Evolutionary conservation across 176 grass and related monocot genomes (phyloP).

Genomic region (Melocanna baccifera): DNA sequence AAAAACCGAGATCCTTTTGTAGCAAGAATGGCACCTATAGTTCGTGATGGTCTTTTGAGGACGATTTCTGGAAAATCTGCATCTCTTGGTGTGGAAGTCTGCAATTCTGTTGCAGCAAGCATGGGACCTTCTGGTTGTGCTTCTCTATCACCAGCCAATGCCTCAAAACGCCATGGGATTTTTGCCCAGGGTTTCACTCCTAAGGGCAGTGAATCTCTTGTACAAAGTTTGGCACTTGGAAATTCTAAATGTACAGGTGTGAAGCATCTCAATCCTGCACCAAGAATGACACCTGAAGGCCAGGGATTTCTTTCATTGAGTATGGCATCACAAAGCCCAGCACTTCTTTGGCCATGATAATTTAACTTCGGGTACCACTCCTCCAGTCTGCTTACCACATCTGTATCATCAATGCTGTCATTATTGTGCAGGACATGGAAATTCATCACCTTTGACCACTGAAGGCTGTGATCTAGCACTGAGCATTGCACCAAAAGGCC

Average conservation of each 20-base stretch:
- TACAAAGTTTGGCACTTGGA: constrained; percentile 39
- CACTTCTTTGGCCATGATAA: background rate
- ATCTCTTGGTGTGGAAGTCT: constrained; percentile 10
- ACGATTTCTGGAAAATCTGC: constrained; percentile 31
- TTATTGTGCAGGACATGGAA: no score
- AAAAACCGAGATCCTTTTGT: constrained; percentile 34
- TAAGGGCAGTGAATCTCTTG: constrained; percentile 32
- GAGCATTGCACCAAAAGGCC: no score
- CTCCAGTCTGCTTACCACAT: background rate
- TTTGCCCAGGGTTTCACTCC: background rate
- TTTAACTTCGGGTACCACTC: background rate
- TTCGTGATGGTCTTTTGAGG: constrained; percentile 30
- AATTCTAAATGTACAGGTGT: constrained; percentile 3
- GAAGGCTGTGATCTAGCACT: no score
- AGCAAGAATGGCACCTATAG: constrained; percentile 38
- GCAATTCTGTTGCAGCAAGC: constrained; percentile 11
- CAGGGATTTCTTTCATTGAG: constrained; percentile 36
- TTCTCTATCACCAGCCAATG: constrained; percentile 26
- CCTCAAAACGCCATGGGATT: background rate
- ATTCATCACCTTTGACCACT: no score
- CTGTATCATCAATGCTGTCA: no score
- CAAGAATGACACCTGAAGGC: constrained; percentile 25
- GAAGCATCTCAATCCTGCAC: constrained; percentile 5
- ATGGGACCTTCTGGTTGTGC: constrained; percentile 1
- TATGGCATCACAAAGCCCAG: constrained; percentile 26